Evolutionary conservation across 768 basidiomycete genomes (phyloP).

Genomic region (Suillus fuscotomentosus): DNA sequence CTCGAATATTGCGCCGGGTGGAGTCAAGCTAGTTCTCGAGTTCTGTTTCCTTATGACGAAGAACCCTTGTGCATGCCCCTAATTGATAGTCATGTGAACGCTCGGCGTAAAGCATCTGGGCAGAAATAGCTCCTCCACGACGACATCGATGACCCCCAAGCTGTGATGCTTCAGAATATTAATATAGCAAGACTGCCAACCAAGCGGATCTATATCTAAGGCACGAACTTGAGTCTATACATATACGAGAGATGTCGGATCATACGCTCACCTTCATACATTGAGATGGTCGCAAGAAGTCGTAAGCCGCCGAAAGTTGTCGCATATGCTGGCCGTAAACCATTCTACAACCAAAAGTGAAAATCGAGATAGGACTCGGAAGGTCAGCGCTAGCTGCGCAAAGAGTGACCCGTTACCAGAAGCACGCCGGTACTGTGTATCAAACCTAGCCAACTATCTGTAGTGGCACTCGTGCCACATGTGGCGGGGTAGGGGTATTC

Average conservation of each 20-base stretch:
- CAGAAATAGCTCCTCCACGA: background rate
- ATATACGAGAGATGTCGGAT: background rate
- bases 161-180: background rate
- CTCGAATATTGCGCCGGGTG: background rate
- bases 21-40: background rate
- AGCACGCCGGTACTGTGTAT: background rate
- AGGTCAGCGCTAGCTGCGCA: background rate
- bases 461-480: background rate
- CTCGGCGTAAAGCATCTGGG: background rate
- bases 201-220: background rate
- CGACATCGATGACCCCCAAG: background rate
- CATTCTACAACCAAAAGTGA: background rate
- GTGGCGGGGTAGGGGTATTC: background rate
- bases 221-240: background rate
- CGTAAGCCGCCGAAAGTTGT: background rate
- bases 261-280: background rate
- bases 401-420: background rate
- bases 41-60: background rate
- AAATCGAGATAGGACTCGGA: background rate
- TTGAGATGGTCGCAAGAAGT: background rate
- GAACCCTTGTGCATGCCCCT: background rate
- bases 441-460: background rate
- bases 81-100: background rate
- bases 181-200: background rate
- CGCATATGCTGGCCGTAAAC: background rate